phyloP scores from a whole-genome alignment of 2,329 filamentous ascomycete genomes.

The Amphichorda felina region DNA sequence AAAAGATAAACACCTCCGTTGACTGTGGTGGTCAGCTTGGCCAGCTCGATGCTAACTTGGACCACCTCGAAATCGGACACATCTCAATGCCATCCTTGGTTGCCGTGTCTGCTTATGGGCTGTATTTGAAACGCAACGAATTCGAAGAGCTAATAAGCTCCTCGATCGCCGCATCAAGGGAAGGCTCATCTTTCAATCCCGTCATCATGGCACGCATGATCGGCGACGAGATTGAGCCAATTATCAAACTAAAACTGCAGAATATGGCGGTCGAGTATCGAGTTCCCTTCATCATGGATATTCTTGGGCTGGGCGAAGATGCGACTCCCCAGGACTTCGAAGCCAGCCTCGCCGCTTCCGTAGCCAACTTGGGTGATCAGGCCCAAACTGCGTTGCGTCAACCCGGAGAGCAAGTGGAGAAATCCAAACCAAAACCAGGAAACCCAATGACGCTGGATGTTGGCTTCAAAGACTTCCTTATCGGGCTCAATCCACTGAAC shows the following conservation, averaged over 20 bases:
- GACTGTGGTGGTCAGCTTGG: conserved; percentile 62
- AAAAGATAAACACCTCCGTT: conserved; percentile 47
- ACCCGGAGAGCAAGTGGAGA: conserved; percentile 6
- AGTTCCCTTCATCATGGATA: conserved; percentile 69
- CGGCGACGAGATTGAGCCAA: conserved; percentile 86
- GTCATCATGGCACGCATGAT: conserved; percentile 85
- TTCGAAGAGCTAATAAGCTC: conserved; percentile 61
- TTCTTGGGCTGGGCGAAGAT: conserved; percentile 59
- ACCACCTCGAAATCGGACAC: conserved; percentile 61
- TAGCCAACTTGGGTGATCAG: conserved; percentile 62
- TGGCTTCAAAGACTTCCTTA: conserved; percentile 66
- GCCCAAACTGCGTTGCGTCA: conserved; percentile 35
- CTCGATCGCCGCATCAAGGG: conserved; percentile 13
- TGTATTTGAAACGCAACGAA: conserved; percentile 52
- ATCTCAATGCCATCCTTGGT: conserved; percentile 76
- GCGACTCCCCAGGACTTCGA: conserved; percentile 63
- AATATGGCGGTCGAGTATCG: conserved; percentile 83
- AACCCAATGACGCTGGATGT: conserved; percentile 61
- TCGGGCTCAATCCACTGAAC: conserved; percentile 75
- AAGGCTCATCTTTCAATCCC: conserved; percentile 12
- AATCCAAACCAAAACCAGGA: conserved; percentile 14
- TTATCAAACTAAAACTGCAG: conserved; percentile 76
- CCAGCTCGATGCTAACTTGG: conserved; percentile 41
- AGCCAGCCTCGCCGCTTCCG: conserved; percentile 62
- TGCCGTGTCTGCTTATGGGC: conserved; percentile 58